Conservation (phyloP, 495 filamentous ascomycete genomes). For the Massariosphaeria phaeospora region DNA sequence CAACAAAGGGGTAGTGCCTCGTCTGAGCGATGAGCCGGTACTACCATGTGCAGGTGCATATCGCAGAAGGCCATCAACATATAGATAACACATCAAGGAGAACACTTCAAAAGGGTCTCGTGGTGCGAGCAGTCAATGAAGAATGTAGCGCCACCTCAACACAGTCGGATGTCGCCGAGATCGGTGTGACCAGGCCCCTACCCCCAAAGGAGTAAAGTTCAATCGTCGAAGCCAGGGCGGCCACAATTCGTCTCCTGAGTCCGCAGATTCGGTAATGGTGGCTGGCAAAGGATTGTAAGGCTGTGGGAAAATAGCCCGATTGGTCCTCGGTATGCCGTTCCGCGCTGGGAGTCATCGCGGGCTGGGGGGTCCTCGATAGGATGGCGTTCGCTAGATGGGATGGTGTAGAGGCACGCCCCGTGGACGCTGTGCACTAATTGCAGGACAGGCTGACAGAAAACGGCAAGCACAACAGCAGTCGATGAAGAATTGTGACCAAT, state of each 20-base stretch:
- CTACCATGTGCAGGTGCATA: constrained; percentile 6
- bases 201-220: constrained; percentile 1
- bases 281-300: constrained; percentile 9
- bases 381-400: background rate
- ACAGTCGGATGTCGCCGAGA: constrained; percentile 21
- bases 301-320: constrained; percentile 25
- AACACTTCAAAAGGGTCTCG: constrained; percentile 2
- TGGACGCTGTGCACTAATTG: constrained; percentile 20
- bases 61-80: background rate
- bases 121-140: constrained; percentile 9
- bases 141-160: background rate
- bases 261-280: constrained; percentile 19
- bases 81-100: constrained; percentile 3
- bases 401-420: constrained; percentile 1
- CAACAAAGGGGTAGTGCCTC: background rate
- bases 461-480: constrained; percentile 29
- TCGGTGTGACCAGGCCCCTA: constrained; percentile 1
- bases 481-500: constrained; percentile 16
- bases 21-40: constrained; percentile 17
- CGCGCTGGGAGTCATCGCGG: constrained; percentile 3
- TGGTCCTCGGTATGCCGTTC: background rate
- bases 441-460: constrained; percentile 32
- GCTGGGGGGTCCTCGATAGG: background rate
- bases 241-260: background rate
- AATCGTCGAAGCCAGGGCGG: background rate